Base-by-base conservation (phyloP, 2,329 filamentous ascomycete genomes). In the Botrytis tulipae region DNA sequence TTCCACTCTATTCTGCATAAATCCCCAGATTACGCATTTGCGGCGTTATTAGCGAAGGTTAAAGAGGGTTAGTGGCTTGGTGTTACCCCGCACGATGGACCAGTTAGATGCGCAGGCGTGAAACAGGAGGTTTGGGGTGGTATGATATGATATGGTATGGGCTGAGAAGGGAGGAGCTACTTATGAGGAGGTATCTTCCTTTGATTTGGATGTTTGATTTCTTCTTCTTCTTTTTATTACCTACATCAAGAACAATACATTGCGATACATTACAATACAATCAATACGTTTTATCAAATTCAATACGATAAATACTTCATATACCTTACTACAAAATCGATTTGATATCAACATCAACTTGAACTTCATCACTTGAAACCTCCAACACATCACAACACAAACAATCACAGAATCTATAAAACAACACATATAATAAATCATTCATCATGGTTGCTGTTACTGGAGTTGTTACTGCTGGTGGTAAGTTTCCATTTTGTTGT, bases 361-460 rank as follows among this genome's bases (percentile, higher is more conserved):
- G 32, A 18, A 20, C 6, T 37, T 18, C 42, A 25, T 66, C 44
- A 66, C 44, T 51, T 66, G 32, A 66, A 66, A 32, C 9, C 18
- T n/a, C 37, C 8, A 3, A 40, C 0, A 51, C 25, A 51, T 32
- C 25, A 22, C 10, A 8, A n/a, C 8, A 40, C 25, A 1, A 67
- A 14, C 35, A 6, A n/a, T 54, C 22, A 54, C 18, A 22, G 3
- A 54, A 54, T 14, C 44, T 46, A 46, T 9, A 29, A 54, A 20
- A 10, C 22, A 25, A 6, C 32, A 9, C 25, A 40, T 22, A 12
- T 4, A 18, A 71, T 3, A 48, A 71, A 71, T 44, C 70, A 71
- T 29, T 3, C 59, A 72, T 46, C 37, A 72, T 72, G 70, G 70
- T 72, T n/a, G 70, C 70, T 72, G 46, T 72, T 32, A 72, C 70